Evolutionary conservation across 192 early-diverging fungal genomes (phyloP).

Genomic region (Cetraspora pellucida): DNA sequence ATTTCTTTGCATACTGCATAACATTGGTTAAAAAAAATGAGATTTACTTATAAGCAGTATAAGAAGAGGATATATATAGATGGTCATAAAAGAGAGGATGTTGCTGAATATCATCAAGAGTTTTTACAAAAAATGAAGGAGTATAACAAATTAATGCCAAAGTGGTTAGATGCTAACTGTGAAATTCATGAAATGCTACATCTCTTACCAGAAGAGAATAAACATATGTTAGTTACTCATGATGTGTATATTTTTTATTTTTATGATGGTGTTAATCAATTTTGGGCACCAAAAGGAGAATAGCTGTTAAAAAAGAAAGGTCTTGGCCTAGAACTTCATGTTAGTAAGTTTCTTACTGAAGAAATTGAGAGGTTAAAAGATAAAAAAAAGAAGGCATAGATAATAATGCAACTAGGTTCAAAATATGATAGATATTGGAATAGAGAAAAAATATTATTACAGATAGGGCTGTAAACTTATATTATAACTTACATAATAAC

Average conservation of each 20-base stretch:
- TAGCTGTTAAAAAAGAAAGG: background rate
- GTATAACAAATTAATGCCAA: background rate
- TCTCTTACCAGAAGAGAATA: background rate
- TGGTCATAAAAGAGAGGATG: constrained; percentile 34
- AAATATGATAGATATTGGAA: constrained; percentile 20
- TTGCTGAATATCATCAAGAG: constrained; percentile 21
- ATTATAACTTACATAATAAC: too few species aligned
- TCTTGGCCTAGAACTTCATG: background rate
- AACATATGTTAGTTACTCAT: constrained; percentile 29
- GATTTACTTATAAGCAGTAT: constrained; percentile 18
- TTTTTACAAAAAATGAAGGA: background rate
- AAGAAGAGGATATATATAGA: constrained; percentile 28
- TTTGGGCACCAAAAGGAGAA: background rate
- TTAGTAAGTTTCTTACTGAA: constrained; percentile 10
- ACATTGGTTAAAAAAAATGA: constrained; percentile 1
- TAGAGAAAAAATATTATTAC: constrained; percentile 25
- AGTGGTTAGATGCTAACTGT: background rate
- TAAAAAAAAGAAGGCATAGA: background rate
- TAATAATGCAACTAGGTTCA: constrained; percentile 20
- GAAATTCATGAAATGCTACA: background rate
- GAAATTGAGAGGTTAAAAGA: constrained; percentile 6
- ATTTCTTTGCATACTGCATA: background rate
- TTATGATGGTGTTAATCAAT: constrained; percentile 19
- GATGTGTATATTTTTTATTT: constrained; percentile 30
- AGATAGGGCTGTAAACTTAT: too few species aligned